Percentiles rank a stretch among this genome's conserved stretches.
These are phyloP conservation scores for Aegle marmelos DNA, from an alignment of 345 rosid genomes.

Conservation along the genomic window DNA sequence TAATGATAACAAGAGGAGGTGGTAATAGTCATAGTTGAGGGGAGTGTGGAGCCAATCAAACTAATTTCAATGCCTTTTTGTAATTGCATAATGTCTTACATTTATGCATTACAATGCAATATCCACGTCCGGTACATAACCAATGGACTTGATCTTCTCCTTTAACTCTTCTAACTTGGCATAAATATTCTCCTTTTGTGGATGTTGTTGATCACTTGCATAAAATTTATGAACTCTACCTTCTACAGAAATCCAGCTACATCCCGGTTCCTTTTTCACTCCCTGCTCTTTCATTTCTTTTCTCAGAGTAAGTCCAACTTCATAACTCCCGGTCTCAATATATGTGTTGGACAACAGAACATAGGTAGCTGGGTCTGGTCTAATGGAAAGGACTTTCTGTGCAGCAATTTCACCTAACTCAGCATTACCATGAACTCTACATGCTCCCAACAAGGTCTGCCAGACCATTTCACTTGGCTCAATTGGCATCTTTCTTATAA, in stretches of 20 bases:
- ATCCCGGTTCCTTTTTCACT: constrained; percentile 54
- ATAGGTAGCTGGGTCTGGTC: constrained; percentile 38
- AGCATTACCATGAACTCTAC: constrained; percentile 52
- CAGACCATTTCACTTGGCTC: constrained; percentile 48
- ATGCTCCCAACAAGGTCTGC: constrained; percentile 60
- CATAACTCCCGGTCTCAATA: constrained; percentile 42
- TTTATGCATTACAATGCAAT: not conserved
- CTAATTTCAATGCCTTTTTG: not conserved
- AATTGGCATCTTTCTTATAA: constrained; percentile 48
- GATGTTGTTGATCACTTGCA: constrained; percentile 39
- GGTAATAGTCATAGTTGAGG: not conserved
- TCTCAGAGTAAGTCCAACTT: constrained; percentile 35
- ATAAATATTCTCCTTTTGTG: constrained; percentile 33
- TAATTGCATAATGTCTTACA: not conserved
- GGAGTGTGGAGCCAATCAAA: not conserved
- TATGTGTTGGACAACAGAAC: constrained; percentile 55
- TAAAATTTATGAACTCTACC: constrained; percentile 37
- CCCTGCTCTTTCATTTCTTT: constrained; percentile 37
- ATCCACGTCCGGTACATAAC: constrained; percentile 7
- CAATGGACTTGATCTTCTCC: constrained; percentile 19
- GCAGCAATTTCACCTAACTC: constrained; percentile 54
- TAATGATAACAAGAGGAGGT: not conserved
- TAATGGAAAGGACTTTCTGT: constrained; percentile 35
- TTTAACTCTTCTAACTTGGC: constrained; percentile 27
- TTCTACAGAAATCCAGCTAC: constrained; percentile 46